Percentiles rank a stretch among this genome's conserved stretches.
These are phyloP conservation scores for Fomes fomentarius DNA, from an alignment of 1,284 basidiomycete species.

Conservation along the genomic window DNA sequence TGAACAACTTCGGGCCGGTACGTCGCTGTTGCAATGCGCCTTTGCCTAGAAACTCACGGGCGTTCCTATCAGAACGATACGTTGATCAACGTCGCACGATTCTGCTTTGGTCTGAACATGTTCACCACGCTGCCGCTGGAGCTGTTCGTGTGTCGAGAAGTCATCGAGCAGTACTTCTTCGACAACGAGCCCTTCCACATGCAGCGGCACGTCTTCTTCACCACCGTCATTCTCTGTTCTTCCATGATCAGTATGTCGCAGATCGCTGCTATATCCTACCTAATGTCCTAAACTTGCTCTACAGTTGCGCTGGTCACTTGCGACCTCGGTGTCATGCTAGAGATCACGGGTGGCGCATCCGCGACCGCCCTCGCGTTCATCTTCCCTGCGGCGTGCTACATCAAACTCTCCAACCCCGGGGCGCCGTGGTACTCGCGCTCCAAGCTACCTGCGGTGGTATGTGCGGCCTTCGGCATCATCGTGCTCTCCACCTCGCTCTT, in stretches of 20 bases:
- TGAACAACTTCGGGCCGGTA: constrained; percentile 89
- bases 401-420: constrained; percentile 66
- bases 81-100: constrained; percentile 91
- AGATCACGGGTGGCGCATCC: constrained; percentile 94
- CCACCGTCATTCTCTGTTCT: constrained; percentile 80
- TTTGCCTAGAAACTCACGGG: background rate
- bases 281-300: background rate
- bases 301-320: constrained; percentile 91
- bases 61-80: constrained; percentile 61
- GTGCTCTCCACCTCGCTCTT: constrained; percentile 83
- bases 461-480: constrained; percentile 74
- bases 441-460: constrained; percentile 77
- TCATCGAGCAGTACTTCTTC: constrained; percentile 94
- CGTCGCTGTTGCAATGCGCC: constrained; percentile 21
- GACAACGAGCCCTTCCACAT: constrained; percentile 79
- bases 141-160: constrained; percentile 93
- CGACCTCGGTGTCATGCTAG: constrained; percentile 96
- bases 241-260: constrained; percentile 77
- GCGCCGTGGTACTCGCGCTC: constrained; percentile 67
- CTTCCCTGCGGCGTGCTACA: constrained; percentile 88
- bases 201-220: constrained; percentile 90
- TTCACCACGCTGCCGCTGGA: constrained; percentile 95
- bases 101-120: constrained; percentile 98
- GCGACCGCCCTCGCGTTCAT: constrained; percentile 96
- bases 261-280: constrained; percentile 1